These are phyloP conservation scores for Encephalitozoon cuniculi DNA, from an alignment of 371 early-diverging fungal species.

Conservation along the genomic window DNA sequence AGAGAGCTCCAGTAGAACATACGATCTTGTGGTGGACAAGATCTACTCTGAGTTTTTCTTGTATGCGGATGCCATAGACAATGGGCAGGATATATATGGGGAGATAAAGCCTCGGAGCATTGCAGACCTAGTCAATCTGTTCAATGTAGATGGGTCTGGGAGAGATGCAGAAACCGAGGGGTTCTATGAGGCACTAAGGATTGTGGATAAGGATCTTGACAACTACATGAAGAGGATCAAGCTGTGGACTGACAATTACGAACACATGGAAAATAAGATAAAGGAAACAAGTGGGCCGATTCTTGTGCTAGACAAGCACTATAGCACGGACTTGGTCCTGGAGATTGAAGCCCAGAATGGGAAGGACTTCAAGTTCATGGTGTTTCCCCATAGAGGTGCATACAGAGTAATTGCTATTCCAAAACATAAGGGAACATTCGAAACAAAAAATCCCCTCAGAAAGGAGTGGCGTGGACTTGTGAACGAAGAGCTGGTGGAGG, in stretches of 20 bases:
- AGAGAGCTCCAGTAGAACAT: neutral
- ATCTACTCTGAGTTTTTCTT: slow-evolving; percentile 53
- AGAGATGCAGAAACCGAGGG: slow-evolving; percentile 6
- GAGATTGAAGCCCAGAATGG: slow-evolving; percentile 30
- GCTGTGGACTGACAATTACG: slow-evolving; percentile 13
- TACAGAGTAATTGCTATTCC: slow-evolving; percentile 65
- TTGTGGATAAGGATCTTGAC: slow-evolving; percentile 50
- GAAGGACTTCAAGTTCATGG: slow-evolving; percentile 42
- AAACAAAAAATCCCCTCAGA: slow-evolving; percentile 75
- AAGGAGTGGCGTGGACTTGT: slow-evolving; percentile 86
- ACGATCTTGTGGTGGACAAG: slow-evolving; percentile 33
- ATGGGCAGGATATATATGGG: slow-evolving; percentile 50
- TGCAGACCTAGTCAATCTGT: slow-evolving; percentile 20
- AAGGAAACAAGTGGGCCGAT: slow-evolving; percentile 11
- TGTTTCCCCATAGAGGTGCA: slow-evolving; percentile 9
- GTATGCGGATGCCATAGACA: slow-evolving; percentile 58
- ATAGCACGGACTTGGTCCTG: slow-evolving; percentile 3
- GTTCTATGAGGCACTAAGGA: slow-evolving; percentile 42
- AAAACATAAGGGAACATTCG: slow-evolving; percentile 69
- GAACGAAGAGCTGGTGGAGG: slow-evolving; percentile 72
- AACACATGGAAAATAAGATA: neutral
- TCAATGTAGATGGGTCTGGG: neutral
- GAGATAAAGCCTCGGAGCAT: slow-evolving; percentile 43
- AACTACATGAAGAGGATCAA: slow-evolving; percentile 24
- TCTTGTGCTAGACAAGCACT: slow-evolving; percentile 19